These are phyloP conservation scores for Paramecium pentaurelia DNA, from an alignment of 73 alveolate genomes.

Conservation along the genomic window DNA sequence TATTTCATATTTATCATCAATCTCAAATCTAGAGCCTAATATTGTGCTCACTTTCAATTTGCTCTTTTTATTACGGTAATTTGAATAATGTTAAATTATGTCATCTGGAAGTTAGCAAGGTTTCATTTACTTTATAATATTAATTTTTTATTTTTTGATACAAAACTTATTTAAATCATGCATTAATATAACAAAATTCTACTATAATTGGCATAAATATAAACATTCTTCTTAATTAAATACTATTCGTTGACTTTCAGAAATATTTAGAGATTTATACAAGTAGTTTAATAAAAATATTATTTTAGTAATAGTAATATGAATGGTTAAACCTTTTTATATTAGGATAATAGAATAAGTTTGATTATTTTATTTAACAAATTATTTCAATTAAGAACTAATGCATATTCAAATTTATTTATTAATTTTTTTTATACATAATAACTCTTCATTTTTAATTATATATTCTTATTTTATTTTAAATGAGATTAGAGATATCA, in stretches of 20 bases:
- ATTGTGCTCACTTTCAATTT: constrained; percentile 22
- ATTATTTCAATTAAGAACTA: not conserved
- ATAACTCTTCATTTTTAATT: not conserved
- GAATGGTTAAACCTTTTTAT: not conserved
- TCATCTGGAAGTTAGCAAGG: constrained; percentile 36
- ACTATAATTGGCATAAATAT: not conserved
- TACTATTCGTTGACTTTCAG: not conserved
- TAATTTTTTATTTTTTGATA: not conserved
- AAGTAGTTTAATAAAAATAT: not conserved
- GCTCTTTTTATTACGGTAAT: not conserved
- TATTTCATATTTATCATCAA: constrained; percentile 39
- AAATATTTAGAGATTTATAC: not conserved
- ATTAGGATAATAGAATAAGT: not conserved
- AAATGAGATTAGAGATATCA: not conserved
- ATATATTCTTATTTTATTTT: not conserved
- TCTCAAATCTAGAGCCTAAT: constrained; percentile 45
- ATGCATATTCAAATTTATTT: not conserved
- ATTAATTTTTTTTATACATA: not conserved
- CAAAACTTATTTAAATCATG: not conserved
- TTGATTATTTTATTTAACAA: no score
- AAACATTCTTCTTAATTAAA: not conserved
- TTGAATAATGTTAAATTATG: not conserved
- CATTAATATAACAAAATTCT: not conserved
- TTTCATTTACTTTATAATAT: constrained; percentile 26
- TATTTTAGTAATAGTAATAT: not conserved